phyloP scores from a whole-genome alignment of 148 eudicot species.

The Gaultheria prostrata region DNA sequence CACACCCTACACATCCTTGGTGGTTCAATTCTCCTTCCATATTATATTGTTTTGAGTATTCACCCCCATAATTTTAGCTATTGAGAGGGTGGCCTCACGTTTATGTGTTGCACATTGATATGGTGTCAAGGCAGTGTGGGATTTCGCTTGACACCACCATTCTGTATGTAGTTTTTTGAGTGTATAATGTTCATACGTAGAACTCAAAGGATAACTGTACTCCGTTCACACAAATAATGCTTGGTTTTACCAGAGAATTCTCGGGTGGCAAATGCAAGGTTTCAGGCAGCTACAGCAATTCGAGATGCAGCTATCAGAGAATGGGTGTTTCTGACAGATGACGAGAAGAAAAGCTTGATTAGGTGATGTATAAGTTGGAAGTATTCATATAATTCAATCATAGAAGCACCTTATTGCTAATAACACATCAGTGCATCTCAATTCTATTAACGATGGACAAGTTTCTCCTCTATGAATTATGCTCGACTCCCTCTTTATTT shows the following conservation, averaged over 20 bases:
- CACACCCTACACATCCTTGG: background rate
- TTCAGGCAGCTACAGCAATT: slow-evolving; percentile 93
- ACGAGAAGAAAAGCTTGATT: slow-evolving; percentile 74
- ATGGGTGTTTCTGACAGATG: slow-evolving; percentile 76
- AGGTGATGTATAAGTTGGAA: slow-evolving; percentile 41
- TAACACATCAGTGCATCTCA: background rate
- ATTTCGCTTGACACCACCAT: background rate
- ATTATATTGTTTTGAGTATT: background rate
- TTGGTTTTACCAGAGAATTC: slow-evolving; percentile 66
- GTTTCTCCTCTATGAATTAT: slow-evolving; percentile 8
- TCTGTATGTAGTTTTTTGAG: background rate
- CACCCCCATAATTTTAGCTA: background rate
- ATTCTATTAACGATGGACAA: background rate
- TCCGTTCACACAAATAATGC: slow-evolving; percentile 13
- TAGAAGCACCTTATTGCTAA: slow-evolving; percentile 2
- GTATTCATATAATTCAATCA: background rate
- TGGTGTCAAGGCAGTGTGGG: background rate
- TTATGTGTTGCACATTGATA: background rate
- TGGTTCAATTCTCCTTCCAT: background rate
- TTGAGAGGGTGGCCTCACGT: background rate
- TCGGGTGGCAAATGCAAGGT: slow-evolving; percentile 80
- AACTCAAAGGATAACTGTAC: background rate
- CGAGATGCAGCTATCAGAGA: slow-evolving; percentile 85
- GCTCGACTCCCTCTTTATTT: background rate
- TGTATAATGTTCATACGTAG: background rate